These are phyloP conservation scores for Spirogloea muscicola DNA, from an alignment of 139 green algal genomes.

Conservation along the genomic window DNA sequence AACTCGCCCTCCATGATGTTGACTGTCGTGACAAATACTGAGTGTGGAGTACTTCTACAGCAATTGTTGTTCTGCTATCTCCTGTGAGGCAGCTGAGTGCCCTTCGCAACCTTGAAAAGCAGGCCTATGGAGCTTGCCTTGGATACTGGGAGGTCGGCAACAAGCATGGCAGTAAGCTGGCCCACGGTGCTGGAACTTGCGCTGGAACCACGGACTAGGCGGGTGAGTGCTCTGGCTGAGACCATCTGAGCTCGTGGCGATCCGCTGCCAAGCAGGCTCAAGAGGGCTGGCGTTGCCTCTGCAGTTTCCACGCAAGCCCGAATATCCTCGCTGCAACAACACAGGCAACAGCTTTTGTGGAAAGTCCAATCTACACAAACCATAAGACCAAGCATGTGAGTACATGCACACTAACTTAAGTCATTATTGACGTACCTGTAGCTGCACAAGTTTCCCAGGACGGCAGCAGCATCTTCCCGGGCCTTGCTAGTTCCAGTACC, in stretches of 20 bases:
- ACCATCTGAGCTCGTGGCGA: slow-evolving; percentile 5
- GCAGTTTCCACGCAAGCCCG: slow-evolving; percentile 34
- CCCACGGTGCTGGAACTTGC: slow-evolving; percentile 14
- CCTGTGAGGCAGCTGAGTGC: no score
- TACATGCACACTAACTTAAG: no score
- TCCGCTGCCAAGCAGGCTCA: slow-evolving; percentile 29
- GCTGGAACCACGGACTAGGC: slow-evolving; percentile 13
- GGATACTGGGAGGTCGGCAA: slow-evolving; percentile 21
- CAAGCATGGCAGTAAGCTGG: slow-evolving; percentile 35
- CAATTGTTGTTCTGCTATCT: no score
- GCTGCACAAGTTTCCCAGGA: slow-evolving; percentile 30
- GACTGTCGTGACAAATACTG: no score
- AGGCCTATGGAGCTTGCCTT: no score
- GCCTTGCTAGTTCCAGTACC: slow-evolving; percentile 35
- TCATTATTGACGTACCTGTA: no score
- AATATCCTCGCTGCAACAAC: slow-evolving; percentile 42
- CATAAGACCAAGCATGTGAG: no score
- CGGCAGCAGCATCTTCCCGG: slow-evolving; percentile 18
- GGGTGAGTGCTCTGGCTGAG: slow-evolving; percentile 15
- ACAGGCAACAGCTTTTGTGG: no score
- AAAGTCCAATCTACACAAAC: no score
- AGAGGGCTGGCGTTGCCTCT: slow-evolving; percentile 21
- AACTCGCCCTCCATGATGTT: no score
- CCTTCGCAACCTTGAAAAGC: no score
- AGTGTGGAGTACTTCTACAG: no score